Conservation (phyloP, 176 grass and related monocot species). For the Pontederia paniculata region DNA sequence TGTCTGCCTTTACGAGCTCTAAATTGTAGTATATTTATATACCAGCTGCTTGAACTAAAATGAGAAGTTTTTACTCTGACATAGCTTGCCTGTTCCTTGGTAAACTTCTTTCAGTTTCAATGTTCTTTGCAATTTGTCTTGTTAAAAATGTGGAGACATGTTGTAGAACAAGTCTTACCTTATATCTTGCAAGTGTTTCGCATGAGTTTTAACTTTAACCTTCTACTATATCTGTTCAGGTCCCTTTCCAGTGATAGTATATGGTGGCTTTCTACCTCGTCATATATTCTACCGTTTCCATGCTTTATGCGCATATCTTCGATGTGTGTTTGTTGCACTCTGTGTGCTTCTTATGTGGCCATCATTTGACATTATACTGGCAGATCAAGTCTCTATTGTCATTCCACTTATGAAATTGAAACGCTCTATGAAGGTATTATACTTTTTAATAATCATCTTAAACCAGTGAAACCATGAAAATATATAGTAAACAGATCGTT, state of each 20-base stretch:
- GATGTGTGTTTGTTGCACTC: constrained; percentile 80
- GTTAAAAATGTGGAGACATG: too few relatives aligned
- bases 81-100: too few relatives aligned
- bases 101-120: too few relatives aligned
- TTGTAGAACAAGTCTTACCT: background rate
- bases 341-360: constrained; percentile 71
- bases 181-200: background rate
- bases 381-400: constrained; percentile 55
- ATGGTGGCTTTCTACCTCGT: constrained; percentile 80
- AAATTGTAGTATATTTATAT: too few relatives aligned
- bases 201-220: background rate
- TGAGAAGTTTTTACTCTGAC: too few relatives aligned
- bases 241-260: constrained; percentile 64
- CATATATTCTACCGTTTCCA: constrained; percentile 86
- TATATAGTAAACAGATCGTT: background rate
- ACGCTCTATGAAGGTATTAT: constrained; percentile 48
- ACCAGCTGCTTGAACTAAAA: too few relatives aligned
- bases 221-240: constrained; percentile 26
- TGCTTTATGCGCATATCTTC: constrained; percentile 79
- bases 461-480: constrained; percentile 6
- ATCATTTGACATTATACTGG: constrained; percentile 68
- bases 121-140: too few relatives aligned
- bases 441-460: constrained; percentile 9
- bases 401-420: constrained; percentile 76
- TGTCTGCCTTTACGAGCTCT: too few relatives aligned